Conservation (phyloP, 192 early-diverging fungal species). For the Coemansia sp. region DNA sequence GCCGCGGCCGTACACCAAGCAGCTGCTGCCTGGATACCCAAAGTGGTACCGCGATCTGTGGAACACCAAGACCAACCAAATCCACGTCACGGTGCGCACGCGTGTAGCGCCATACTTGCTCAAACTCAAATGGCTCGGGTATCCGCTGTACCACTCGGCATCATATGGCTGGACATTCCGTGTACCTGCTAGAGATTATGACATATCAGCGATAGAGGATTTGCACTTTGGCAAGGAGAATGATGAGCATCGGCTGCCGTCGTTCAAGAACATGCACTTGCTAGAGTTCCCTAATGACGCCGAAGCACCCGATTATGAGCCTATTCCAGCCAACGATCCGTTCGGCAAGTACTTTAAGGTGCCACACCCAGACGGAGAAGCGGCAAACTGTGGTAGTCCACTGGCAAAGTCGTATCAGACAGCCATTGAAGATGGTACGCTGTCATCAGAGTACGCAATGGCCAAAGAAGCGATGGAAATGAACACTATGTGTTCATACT, state of each 20-base stretch:
- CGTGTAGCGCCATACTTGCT: slow-evolving; percentile 79
- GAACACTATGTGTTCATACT: slow-evolving; percentile 84
- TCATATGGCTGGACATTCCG: slow-evolving; percentile 80
- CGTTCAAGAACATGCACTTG: slow-evolving; percentile 34
- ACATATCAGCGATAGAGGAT: slow-evolving; percentile 8
- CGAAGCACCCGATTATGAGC: slow-evolving; percentile 49
- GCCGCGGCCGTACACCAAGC: slow-evolving; percentile 40
- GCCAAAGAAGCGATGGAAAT: slow-evolving; percentile 77
- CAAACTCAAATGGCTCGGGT: slow-evolving; percentile 76
- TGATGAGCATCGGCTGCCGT: background rate
- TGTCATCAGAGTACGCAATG: slow-evolving; percentile 66
- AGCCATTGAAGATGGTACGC: slow-evolving; percentile 74
- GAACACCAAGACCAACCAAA: slow-evolving; percentile 53
- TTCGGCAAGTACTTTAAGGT: slow-evolving; percentile 61
- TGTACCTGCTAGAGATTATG: slow-evolving; percentile 55
- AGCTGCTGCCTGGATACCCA: slow-evolving; percentile 58
- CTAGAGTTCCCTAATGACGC: slow-evolving; percentile 47
- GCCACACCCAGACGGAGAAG: slow-evolving; percentile 85
- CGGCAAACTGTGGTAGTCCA: slow-evolving; percentile 76
- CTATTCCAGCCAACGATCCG: slow-evolving; percentile 26
- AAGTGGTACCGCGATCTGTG: slow-evolving; percentile 84
- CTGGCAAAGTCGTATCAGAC: slow-evolving; percentile 78
- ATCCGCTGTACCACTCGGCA: slow-evolving; percentile 69
- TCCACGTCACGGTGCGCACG: slow-evolving; percentile 70
- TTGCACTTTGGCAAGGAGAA: background rate